These are phyloP conservation scores for Posidonia australis DNA, from an alignment of 106 monocot species.

Conservation along the genomic window DNA sequence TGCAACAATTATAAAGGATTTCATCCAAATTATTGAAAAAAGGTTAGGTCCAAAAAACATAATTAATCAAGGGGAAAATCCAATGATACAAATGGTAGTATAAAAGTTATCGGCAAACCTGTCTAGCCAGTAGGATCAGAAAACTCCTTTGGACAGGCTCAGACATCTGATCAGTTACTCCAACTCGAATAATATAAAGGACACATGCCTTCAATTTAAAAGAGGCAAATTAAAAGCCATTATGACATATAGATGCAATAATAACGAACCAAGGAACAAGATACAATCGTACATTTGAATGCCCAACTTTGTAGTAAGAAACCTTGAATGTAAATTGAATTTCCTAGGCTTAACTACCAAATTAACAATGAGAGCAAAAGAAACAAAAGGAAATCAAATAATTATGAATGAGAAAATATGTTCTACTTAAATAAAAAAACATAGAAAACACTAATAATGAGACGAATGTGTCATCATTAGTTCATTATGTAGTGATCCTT, in stretches of 20 bases:
- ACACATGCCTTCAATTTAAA: slow-evolving; percentile 73
- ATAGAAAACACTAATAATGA: too few species aligned
- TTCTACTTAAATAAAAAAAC: background rate
- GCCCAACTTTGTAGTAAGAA: background rate
- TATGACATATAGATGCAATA: background rate
- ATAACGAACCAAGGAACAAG: background rate
- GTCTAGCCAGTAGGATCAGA: slow-evolving; percentile 64
- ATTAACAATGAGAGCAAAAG: background rate
- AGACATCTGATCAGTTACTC: slow-evolving; percentile 82
- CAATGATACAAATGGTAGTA: background rate
- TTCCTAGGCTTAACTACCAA: background rate
- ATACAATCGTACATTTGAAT: background rate
- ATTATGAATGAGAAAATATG: background rate
- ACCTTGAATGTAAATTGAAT: background rate
- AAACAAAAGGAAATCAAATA: background rate
- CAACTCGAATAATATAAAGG: slow-evolving; percentile 89
- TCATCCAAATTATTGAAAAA: background rate
- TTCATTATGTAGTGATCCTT: too few species aligned
- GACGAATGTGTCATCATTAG: too few species aligned
- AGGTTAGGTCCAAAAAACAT: background rate
- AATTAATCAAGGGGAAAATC: background rate
- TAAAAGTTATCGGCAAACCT: slow-evolving; percentile 34
- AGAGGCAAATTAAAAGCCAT: background rate
- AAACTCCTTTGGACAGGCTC: slow-evolving; percentile 71
- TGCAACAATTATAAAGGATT: slow-evolving; percentile 23